Evolutionary conservation across 148 eudicot genomes (phyloP).

Genomic region (Spergularia bocconei): DNA sequence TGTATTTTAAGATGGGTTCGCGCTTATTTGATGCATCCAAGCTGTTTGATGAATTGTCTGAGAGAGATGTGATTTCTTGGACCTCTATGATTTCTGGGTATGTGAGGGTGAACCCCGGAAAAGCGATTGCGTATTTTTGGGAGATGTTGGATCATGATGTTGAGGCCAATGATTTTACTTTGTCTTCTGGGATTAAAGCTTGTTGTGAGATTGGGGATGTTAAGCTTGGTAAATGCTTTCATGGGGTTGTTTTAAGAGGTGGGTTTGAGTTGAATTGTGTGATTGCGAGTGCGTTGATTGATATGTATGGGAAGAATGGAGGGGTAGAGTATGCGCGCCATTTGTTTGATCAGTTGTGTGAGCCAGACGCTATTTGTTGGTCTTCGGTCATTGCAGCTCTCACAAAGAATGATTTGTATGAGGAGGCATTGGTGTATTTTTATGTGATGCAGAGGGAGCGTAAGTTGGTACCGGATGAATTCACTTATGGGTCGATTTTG

Average conservation of each 20-base stretch:
- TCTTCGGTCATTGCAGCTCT: conserved; percentile 62
- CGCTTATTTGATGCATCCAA: conserved; percentile 38
- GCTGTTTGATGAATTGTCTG: conserved; percentile 47
- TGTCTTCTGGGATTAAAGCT: conserved; percentile 70
- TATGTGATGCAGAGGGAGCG: conserved; percentile 41
- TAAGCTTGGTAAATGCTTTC: conserved; percentile 49
- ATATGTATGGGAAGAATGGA: conserved; percentile 67
- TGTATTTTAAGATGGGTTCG: conserved; percentile 60
- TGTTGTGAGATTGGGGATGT: conserved; percentile 58
- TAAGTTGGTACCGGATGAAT: conserved; percentile 51
- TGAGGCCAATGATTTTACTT: conserved; percentile 73
- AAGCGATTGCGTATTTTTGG: conserved; percentile 41
- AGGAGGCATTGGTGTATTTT: conserved; percentile 54
- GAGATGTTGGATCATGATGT: conserved; percentile 60
- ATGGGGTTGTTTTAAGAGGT: conserved; percentile 60
- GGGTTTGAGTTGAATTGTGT: conserved; percentile 59
- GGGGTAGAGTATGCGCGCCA: conserved; percentile 37
- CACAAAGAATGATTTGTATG: conserved; percentile 58
- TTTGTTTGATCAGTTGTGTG: conserved; percentile 63
- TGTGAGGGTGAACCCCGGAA: conserved; percentile 41
- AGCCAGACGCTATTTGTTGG: conserved; percentile 72
- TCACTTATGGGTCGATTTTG: conserved; percentile 64
- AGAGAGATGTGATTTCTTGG: conserved; percentile 84
- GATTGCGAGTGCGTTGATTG: conserved; percentile 59
- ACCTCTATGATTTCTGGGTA: conserved; percentile 73